Base-by-base conservation (phyloP, 2,329 filamentous ascomycete genomes). In the Ilyonectria robusta region DNA sequence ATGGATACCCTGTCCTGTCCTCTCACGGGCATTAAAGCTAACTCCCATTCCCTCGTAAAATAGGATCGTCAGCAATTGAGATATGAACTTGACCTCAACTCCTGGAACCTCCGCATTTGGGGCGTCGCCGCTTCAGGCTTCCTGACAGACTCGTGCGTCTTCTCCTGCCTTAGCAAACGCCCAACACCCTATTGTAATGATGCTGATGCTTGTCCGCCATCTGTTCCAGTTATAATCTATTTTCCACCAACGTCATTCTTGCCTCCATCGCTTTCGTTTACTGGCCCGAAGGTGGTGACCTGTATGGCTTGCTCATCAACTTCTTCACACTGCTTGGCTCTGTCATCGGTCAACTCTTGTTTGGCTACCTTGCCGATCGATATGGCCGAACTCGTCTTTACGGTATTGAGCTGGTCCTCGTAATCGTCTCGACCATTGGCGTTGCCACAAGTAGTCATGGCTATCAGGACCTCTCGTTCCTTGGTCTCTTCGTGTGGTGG, bases 391-490 rank as follows among this genome's bases (percentile, higher is more conserved):
- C 86, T 13, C 82, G 84, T 5, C 80, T 88, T 2, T 88, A 88
- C 63, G 86, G 86, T n/a, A 84, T 88, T 59, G 86, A 88, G 74
- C 78, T 88, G 15, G 80, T 87, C 17, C 84, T 88, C 11, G 86
- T 88, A 53, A 86, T 88, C 57, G 83, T 88, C 9, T 87, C 85
- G 17, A 88, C 86, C n/a, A 85, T 88, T 67, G 86, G 86, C 9
- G 84, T 87, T 3, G 85, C 85, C n/a, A 87, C 85, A 0, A 85
- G 83, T 60, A 87, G 83, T 65, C 81, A 81, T 69, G 85, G 85
- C 35, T 85, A 84, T 70, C 78, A 80, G 46, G 84, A 86, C 69
- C 79, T 87, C 72, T 84, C 82, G 8, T 87, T 87, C 63, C 75
- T 87, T 2, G 84, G 80, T 13, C 77, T 87, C 6, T 87, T 87